phyloP scores from a whole-genome alignment of 306 rosid genomes.

The Cucurbita argyrosperma region DNA sequence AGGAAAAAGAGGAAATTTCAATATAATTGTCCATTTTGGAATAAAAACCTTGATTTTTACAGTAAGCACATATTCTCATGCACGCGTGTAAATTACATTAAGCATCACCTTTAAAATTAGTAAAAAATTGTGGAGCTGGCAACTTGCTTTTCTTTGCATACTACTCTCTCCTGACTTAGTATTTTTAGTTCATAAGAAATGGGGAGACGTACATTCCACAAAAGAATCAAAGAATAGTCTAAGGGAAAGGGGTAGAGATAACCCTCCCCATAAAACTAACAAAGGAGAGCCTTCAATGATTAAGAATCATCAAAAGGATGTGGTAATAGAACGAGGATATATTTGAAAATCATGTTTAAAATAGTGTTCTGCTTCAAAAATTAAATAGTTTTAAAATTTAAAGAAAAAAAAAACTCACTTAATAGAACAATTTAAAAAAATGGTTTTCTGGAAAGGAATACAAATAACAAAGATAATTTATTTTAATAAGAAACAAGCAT shows the following conservation, averaged over 20 bases:
- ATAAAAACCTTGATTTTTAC: neutral
- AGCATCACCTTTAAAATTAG: neutral
- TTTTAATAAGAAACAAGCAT: neutral
- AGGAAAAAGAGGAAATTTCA: neutral
- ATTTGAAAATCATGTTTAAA: neutral
- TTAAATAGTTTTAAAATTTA: no score
- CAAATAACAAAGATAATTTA: neutral
- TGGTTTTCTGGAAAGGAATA: neutral
- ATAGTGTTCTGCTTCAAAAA: neutral
- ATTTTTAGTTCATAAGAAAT: no score
- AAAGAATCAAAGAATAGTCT: no score
- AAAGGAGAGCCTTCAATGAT: no score
- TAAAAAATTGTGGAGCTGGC: neutral
- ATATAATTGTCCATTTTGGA: neutral
- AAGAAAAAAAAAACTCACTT: no score
- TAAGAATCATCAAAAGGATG: no score
- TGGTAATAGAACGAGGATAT: neutral
- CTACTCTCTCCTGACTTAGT: neutral
- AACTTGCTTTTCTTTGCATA: neutral
- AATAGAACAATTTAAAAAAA: neutral
- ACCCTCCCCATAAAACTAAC: no score
- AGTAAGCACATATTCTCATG: neutral
- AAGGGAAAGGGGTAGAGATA: no score
- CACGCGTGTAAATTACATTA: neutral
- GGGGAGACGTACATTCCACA: no score